These are phyloP conservation scores for Corinectria fuckeliana DNA, from an alignment of 2,329 filamentous ascomycete species.

Conservation along the genomic window DNA sequence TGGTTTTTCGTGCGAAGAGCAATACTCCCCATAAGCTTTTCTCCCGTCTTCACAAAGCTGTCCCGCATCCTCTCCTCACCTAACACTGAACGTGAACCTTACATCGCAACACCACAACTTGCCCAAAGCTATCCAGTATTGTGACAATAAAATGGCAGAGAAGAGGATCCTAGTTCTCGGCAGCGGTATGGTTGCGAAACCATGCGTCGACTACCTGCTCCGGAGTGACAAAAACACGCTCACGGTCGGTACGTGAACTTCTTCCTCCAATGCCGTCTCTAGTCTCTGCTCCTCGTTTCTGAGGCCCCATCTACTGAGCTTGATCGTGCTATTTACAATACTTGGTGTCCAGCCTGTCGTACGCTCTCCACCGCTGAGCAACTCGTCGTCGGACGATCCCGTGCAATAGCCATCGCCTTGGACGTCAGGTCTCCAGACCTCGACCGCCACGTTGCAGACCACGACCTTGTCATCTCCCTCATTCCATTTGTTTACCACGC, in stretches of 20 bases:
- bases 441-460: constrained; percentile 15
- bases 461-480: constrained; percentile 35
- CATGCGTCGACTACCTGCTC: constrained; percentile 28
- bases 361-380: constrained; percentile 12
- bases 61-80: too few relatives aligned
- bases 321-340: too few relatives aligned
- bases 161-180: constrained; percentile 28
- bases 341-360: constrained; percentile 24
- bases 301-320: too few relatives aligned
- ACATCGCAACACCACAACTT: too few relatives aligned
- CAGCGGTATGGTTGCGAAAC: constrained; percentile 26
- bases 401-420: constrained; percentile 17
- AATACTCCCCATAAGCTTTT: too few relatives aligned
- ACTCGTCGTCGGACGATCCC: background rate
- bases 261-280: too few relatives aligned
- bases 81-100: too few relatives aligned
- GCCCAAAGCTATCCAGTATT: too few relatives aligned
- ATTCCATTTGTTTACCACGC: constrained; percentile 36
- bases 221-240: constrained; percentile 16
- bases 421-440: constrained; percentile 27
- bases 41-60: too few relatives aligned
- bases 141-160: background rate
- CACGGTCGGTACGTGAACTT: constrained; percentile 18
- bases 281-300: too few relatives aligned
- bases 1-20: too few relatives aligned